Conservation (phyloP, 2,329 filamentous ascomycete species). For the Blastomyces gilchristii region DNA sequence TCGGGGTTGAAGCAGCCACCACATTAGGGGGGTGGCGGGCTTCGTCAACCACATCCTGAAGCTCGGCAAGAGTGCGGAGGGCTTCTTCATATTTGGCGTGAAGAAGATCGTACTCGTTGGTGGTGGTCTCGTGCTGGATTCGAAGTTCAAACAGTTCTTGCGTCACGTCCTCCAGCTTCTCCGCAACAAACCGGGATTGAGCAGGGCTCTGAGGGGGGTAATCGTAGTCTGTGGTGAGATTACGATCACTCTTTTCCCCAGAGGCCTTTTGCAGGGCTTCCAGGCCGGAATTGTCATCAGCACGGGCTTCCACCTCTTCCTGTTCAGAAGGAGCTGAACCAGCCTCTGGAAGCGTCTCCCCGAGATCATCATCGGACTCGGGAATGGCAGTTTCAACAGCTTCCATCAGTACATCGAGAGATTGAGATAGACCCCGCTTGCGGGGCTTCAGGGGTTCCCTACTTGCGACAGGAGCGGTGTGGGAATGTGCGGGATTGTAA, state of each 20-base stretch:
- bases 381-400: constrained; percentile 38
- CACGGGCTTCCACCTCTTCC: background rate
- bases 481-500: constrained; percentile 10
- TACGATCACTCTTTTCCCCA: constrained; percentile 19
- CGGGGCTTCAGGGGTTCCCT: constrained; percentile 22
- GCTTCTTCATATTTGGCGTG: constrained; percentile 86
- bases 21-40: constrained; percentile 47
- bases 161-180: constrained; percentile 83
- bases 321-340: constrained; percentile 20
- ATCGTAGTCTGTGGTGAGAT: constrained; percentile 24
- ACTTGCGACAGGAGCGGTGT: constrained; percentile 11
- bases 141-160: constrained; percentile 86
- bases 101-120: constrained; percentile 71
- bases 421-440: constrained; percentile 28
- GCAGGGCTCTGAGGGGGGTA: constrained; percentile 57
- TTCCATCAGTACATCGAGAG: constrained; percentile 35
- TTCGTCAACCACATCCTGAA: constrained; percentile 70
- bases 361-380: constrained; percentile 35
- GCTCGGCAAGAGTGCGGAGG: constrained; percentile 65
- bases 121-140: constrained; percentile 76
- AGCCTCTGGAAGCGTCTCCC: constrained; percentile 25
- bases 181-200: constrained; percentile 74
- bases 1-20: constrained; percentile 24
- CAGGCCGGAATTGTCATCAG: constrained; percentile 26
- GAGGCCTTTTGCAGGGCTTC: constrained; percentile 29